These are phyloP conservation scores for Hypsizygus marmoreus DNA, from an alignment of 768 basidiomycete species.

Conservation along the genomic window DNA sequence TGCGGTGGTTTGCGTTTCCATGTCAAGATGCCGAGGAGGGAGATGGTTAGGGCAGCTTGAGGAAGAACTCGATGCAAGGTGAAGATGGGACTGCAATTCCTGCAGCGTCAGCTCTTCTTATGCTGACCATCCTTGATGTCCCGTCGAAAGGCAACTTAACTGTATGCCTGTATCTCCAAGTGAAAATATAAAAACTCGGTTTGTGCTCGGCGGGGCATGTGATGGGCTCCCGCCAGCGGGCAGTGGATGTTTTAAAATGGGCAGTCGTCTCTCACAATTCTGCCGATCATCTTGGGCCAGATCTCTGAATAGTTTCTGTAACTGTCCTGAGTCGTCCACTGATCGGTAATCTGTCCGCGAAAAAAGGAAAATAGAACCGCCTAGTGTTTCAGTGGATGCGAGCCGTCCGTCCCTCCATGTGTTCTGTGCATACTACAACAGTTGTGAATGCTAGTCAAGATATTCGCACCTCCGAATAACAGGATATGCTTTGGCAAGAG, in stretches of 20 bases:
- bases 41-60: background rate
- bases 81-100: background rate
- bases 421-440: too few relatives aligned
- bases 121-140: slow-evolving; percentile 8
- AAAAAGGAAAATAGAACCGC: too few relatives aligned
- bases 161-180: slow-evolving; percentile 18
- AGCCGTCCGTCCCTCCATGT: too few relatives aligned
- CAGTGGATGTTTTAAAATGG: slow-evolving; percentile 14
- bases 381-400: too few relatives aligned
- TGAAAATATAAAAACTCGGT: slow-evolving; percentile 10
- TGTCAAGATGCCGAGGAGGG: slow-evolving; percentile 1
- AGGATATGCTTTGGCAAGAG: too few relatives aligned
- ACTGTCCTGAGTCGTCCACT: background rate
- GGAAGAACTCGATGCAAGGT: background rate
- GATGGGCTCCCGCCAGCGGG: slow-evolving; percentile 10
- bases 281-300: slow-evolving; percentile 15
- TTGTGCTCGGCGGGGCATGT: slow-evolving; percentile 10
- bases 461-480: too few relatives aligned
- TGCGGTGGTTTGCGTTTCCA: slow-evolving; percentile 13
- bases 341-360: background rate
- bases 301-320: slow-evolving; percentile 9
- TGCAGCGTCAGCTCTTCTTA: slow-evolving; percentile 8
- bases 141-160: slow-evolving; percentile 18
- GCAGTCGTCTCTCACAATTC: slow-evolving; percentile 9
- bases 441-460: too few relatives aligned